Conservation (phyloP, 1,139 yeast species). For the Sugiyamaella paludigena region DNA sequence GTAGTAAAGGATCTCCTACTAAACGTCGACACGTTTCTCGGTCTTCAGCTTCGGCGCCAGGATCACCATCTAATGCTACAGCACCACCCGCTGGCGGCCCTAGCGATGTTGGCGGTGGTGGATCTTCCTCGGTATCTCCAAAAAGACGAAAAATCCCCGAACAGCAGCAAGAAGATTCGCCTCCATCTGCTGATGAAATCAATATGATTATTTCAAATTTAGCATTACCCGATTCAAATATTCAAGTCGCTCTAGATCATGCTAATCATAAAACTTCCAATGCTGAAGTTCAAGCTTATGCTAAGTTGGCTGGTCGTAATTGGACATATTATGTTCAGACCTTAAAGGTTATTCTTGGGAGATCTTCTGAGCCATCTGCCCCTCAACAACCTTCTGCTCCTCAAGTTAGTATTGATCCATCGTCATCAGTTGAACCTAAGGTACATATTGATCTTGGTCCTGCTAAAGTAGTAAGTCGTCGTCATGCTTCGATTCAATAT, state of each 20-base stretch:
- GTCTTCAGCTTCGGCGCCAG: constrained; percentile 5
- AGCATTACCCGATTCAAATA: constrained; percentile 43
- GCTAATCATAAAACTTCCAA: constrained; percentile 73
- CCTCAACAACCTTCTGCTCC: constrained; percentile 32
- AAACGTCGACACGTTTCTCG: constrained; percentile 18
- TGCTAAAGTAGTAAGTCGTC: constrained; percentile 89
- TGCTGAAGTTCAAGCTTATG: constrained; percentile 91
- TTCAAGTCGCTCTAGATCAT: constrained; percentile 48
- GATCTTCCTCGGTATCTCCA: constrained; percentile 9
- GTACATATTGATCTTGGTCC: constrained; percentile 94
- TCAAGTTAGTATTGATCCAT: no score
- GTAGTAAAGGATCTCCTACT: constrained; percentile 14
- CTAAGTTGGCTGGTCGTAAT: constrained; percentile 86
- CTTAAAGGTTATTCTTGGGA: constrained; percentile 75
- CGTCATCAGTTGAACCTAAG: no score
- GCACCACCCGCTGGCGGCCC: neutral
- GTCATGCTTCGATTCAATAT: constrained; percentile 81
- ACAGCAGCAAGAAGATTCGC: neutral
- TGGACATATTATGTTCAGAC: constrained; percentile 94
- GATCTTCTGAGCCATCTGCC: constrained; percentile 52
- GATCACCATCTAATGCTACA: neutral
- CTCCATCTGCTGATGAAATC: constrained; percentile 38
- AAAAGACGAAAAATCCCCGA: constrained; percentile 17
- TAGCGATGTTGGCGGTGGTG: neutral
- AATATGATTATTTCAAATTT: constrained; percentile 47